Conservation (phyloP, 2,329 filamentous ascomycete species). For the Fusarium verrucosum region DNA sequence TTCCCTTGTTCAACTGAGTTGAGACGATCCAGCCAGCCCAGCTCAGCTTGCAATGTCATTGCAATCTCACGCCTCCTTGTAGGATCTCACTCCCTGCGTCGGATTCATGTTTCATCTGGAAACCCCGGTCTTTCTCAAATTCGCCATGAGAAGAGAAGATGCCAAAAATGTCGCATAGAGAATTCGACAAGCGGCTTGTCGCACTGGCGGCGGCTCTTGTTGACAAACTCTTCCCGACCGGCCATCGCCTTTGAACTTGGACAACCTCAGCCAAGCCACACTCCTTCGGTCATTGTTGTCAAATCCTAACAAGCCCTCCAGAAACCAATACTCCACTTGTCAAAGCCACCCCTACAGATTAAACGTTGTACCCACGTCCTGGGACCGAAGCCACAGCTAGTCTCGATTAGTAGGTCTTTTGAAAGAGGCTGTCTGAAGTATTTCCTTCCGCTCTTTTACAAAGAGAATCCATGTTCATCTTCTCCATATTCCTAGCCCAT, state of each 20-base stretch:
- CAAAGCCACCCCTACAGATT: constrained; percentile 41
- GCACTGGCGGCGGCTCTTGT: constrained; percentile 1
- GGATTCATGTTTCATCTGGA: constrained; percentile 27
- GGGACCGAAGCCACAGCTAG: constrained; percentile 42
- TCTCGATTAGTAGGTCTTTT: constrained; percentile 34
- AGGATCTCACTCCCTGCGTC: constrained; percentile 12
- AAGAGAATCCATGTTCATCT: constrained; percentile 35
- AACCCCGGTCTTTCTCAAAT: constrained; percentile 10
- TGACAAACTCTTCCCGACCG: neutral
- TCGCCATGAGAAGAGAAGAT: constrained; percentile 12
- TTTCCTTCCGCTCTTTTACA: constrained; percentile 36
- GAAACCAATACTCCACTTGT: constrained; percentile 31
- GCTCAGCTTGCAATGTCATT: constrained; percentile 32
- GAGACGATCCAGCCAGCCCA: constrained; percentile 32
- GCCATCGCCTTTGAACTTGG: constrained; percentile 10
- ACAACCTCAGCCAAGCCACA: constrained; percentile 9
- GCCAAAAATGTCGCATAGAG: constrained; percentile 2
- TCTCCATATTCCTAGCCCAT: constrained; percentile 20
- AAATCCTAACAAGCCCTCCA: constrained; percentile 31
- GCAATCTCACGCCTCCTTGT: constrained; percentile 28
- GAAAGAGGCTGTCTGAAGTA: constrained; percentile 43
- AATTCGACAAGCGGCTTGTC: neutral
- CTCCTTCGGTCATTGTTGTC: constrained; percentile 29
- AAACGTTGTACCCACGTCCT: constrained; percentile 37
- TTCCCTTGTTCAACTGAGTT: constrained; percentile 16